Evolutionary conservation across 345 rosid species (phyloP), one percentile per base, ranked within the genome.

Genomic region (Aegle marmelos): DNA sequence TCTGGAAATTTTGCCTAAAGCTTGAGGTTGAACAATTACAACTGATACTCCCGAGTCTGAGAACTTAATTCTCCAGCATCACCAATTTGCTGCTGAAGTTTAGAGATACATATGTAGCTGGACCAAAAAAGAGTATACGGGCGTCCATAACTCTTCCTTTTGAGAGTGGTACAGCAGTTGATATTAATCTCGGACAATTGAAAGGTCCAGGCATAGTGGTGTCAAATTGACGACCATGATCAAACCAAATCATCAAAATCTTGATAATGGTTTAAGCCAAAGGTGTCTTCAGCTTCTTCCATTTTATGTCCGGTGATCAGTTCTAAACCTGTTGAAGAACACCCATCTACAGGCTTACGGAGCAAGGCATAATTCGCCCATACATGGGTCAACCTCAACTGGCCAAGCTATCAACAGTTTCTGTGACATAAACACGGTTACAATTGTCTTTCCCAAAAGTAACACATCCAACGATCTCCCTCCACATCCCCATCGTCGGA

Each of bases 401-500:
- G 24, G 56, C 13, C 57, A 79, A 67, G 60, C 77, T 36, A 76
- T 39, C 62, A 30, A 66, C 54, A 28, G 80, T 74, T 48, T 74
- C 84, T 81, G 62, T 73, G 48, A 87, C 17, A 34, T 10, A 48
- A 36, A 7, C 74, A 27, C 2, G 30, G 48, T 39, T 53, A 73
- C 59, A 76, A 60, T 33, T 74, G 19, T 17, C 69, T 5, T 45
- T 81, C 70, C 61, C 82, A 0, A 80, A 76, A 67, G 86, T 68
- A 27, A 89, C 79, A 37, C 87, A 81, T 10, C 64, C 19, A 41
- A 91, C 72, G 76, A 84, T 83, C 78, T 82, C 84, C 73, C 70
- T 82, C 99, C 99, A 92, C 87, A 83, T 88, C 68, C 97, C 90
- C 87, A 86, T 85, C 79, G 83, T 93, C 0, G 98, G 99, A 53